Evolutionary conservation across 177 flowering plant species (phyloP).

Genomic region (Vitis hybrid): DNA sequence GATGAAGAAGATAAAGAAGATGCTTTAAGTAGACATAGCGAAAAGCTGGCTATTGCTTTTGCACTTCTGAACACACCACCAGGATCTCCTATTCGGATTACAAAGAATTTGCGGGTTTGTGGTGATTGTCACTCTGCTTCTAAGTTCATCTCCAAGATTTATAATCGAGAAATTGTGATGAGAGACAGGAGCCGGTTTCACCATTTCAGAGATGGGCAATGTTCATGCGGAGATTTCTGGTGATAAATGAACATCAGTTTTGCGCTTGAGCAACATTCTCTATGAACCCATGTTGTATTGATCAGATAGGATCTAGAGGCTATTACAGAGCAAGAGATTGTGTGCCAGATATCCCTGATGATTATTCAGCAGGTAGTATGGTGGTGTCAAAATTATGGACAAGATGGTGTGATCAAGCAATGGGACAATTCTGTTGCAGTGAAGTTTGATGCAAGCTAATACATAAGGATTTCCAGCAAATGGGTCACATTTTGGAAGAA

Average conservation of each 20-base stretch:
- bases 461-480: background rate
- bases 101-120: conserved; percentile 74
- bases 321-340: too few relatives aligned
- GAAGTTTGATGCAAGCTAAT: background rate
- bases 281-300: too few relatives aligned
- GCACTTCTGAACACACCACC: conserved; percentile 60
- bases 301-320: too few relatives aligned
- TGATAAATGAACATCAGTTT: conserved; percentile 21
- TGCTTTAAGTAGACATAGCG: conserved; percentile 63
- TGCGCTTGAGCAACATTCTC: background rate
- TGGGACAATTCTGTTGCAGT: background rate
- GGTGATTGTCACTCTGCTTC: conserved; percentile 70
- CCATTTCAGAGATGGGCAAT: conserved; percentile 53
- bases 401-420: background rate
- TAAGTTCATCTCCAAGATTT: conserved; percentile 61
- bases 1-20: conserved; percentile 79
- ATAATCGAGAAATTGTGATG: conserved; percentile 55
- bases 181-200: conserved; percentile 70
- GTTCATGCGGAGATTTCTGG: conserved; percentile 70
- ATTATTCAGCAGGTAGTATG: too few relatives aligned
- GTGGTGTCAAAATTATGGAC: background rate
- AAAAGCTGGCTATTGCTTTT: conserved; percentile 77
- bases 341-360: too few relatives aligned
- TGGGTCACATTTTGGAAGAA: background rate
- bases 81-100: conserved; percentile 56